Conservation (phyloP, 129 eudicot genomes). For the Helianthus tuberosus region DNA sequence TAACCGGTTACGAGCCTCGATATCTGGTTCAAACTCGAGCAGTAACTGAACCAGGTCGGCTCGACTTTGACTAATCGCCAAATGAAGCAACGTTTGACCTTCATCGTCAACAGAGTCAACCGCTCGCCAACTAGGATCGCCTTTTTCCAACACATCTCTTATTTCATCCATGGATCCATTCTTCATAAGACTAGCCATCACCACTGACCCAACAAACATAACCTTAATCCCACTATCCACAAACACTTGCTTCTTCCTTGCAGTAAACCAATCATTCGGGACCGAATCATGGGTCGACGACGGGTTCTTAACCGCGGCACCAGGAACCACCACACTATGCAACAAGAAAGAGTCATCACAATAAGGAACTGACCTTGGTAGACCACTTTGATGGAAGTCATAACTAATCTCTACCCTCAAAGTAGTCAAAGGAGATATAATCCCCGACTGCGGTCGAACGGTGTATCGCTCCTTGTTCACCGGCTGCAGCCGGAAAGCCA, state of each 20-base stretch:
- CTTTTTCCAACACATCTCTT: slow-evolving; percentile 64
- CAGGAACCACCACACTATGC: slow-evolving; percentile 89
- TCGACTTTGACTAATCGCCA: slow-evolving; percentile 61
- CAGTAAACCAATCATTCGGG: slow-evolving; percentile 80
- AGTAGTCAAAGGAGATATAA: slow-evolving; percentile 59
- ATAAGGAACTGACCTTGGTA: slow-evolving; percentile 56
- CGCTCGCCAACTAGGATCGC: slow-evolving; percentile 58
- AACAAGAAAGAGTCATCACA: slow-evolving; percentile 64
- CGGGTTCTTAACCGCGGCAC: slow-evolving; percentile 61
- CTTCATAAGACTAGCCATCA: slow-evolving; percentile 58
- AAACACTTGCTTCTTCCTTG: slow-evolving; percentile 70
- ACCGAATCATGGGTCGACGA: slow-evolving; percentile 51
- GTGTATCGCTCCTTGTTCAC: slow-evolving; percentile 55
- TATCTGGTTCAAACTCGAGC: slow-evolving; percentile 67
- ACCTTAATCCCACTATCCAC: slow-evolving; percentile 68
- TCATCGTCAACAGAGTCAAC: slow-evolving; percentile 64
- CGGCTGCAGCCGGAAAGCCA: slow-evolving; percentile 70
- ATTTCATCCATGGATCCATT: slow-evolving; percentile 61
- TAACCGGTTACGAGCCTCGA: slow-evolving; percentile 50
- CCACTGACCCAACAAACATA: slow-evolving; percentile 75
- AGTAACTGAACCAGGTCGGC: slow-evolving; percentile 71
- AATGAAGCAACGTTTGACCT: slow-evolving; percentile 70
- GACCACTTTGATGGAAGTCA: slow-evolving; percentile 37
- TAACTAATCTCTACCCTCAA: slow-evolving; percentile 51
- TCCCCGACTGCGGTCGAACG: slow-evolving; percentile 64